A percentile compares a stretch with the other conserved stretches of the same genome.
These are phyloP conservation scores for Rhizopogon parksii DNA, from an alignment of 1,284 basidiomycete genomes.

Conservation along the genomic window DNA sequence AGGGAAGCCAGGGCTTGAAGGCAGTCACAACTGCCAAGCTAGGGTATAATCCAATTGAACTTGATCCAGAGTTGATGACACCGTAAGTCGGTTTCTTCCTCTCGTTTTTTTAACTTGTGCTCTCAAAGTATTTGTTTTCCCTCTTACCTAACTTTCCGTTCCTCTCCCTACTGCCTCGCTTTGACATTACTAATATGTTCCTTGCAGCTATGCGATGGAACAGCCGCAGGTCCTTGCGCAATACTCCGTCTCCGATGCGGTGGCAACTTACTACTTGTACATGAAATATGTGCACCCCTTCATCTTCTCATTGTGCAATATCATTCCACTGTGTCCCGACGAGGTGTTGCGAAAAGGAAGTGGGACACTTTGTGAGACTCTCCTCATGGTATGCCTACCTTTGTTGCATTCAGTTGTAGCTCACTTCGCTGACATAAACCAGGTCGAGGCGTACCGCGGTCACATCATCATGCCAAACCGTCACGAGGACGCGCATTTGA, in stretches of 20 bases:
- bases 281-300: slow-evolving; percentile 99
- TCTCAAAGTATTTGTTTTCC: background rate
- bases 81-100: slow-evolving; percentile 53
- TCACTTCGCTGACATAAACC: slow-evolving; percentile 9
- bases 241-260: slow-evolving; percentile 99
- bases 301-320: slow-evolving; percentile 99
- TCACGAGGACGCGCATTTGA: slow-evolving; percentile 89
- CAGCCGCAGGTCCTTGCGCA: slow-evolving; percentile 93
- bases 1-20: slow-evolving; percentile 97
- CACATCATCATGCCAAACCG: slow-evolving; percentile 97
- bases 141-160: background rate
- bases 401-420: background rate
- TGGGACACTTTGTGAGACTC: slow-evolving; percentile 94
- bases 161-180: background rate
- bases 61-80: slow-evolving; percentile 99
- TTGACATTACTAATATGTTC: slow-evolving; percentile 2
- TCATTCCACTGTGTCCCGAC: slow-evolving; percentile 95
- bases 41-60: slow-evolving; percentile 95
- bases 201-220: slow-evolving; percentile 86
- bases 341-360: slow-evolving; percentile 95
- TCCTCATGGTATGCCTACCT: slow-evolving; percentile 78
- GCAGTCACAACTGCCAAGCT: slow-evolving; percentile 97
- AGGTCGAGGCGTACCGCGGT: slow-evolving; percentile 94
- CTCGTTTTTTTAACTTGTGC: background rate
- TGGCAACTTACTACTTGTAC: slow-evolving; percentile 98